phyloP scores from a whole-genome alignment of 768 basidiomycete species.

The Leccinum imitatum region DNA sequence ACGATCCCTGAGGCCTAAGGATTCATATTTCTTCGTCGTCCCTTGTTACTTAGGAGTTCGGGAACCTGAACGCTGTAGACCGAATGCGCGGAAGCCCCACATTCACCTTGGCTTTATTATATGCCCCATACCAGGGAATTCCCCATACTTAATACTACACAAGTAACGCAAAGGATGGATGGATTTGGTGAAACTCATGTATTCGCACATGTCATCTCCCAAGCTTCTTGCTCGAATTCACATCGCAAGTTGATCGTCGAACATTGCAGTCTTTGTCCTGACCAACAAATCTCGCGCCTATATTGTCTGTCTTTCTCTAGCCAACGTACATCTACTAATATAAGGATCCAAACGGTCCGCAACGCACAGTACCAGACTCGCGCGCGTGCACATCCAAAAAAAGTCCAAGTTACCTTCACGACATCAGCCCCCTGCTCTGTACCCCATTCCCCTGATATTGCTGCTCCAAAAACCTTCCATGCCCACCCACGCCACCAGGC shows the following conservation, averaged over 20 bases:
- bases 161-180: no score
- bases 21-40: no score
- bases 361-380: slow-evolving; percentile 11
- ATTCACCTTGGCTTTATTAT: no score
- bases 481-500: slow-evolving; percentile 29
- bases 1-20: no score
- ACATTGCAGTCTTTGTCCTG: no score
- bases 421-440: slow-evolving; percentile 33
- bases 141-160: no score
- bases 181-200: no score
- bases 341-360: neutral
- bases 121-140: no score
- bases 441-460: slow-evolving; percentile 7
- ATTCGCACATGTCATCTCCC: no score
- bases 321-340: neutral
- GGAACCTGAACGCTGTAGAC: neutral
- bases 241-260: neutral
- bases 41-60: neutral
- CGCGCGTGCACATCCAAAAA: neutral
- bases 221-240: no score
- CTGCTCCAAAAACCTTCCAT: slow-evolving; percentile 43
- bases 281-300: no score
- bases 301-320: neutral
- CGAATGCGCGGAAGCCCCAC: neutral
- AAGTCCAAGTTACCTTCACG: slow-evolving; percentile 4